Conservation (phyloP, 225 moss, liverwort and hornwort genomes). For the Bryoerythrophyllum caledonicum region DNA sequence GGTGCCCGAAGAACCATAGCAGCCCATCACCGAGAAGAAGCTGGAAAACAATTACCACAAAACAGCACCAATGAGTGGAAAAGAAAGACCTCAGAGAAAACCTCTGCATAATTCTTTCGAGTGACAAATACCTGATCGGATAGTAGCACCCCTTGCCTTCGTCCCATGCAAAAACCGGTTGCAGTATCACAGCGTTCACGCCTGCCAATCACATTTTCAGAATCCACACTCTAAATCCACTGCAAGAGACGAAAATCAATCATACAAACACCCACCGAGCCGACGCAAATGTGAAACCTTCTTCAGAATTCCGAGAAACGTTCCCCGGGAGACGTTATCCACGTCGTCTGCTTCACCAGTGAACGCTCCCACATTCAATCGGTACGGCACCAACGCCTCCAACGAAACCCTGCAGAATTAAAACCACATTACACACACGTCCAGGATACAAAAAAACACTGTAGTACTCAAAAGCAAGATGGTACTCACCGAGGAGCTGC, state of each 20-base stretch:
- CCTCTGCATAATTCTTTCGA: neutral
- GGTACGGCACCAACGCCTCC: conserved; percentile 75
- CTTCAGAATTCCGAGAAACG: conserved; percentile 62
- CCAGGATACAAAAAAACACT: neutral
- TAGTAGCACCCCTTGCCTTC: conserved; percentile 54
- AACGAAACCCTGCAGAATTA: conserved; percentile 61
- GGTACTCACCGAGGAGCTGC: conserved; percentile 50
- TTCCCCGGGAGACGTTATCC: conserved; percentile 57
- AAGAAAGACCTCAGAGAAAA: neutral
- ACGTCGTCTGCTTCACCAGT: conserved; percentile 77
- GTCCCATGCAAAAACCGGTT: conserved; percentile 75
- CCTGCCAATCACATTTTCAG: conserved; percentile 46
- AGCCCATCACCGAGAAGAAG: conserved; percentile 76
- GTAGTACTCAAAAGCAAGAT: neutral
- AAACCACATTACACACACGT: neutral
- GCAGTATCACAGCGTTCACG: conserved; percentile 77
- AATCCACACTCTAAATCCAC: conserved; percentile 4
- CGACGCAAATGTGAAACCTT: conserved; percentile 66
- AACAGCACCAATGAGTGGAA: neutral
- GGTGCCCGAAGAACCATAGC: conserved; percentile 52
- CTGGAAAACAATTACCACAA: conserved; percentile 34
- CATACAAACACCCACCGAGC: conserved; percentile 54
- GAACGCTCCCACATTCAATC: conserved; percentile 72
- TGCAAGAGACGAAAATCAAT: neutral
- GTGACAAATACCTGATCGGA: conserved; percentile 60